Percentiles rank a stretch among this genome's conserved stretches.
phyloP scores from a whole-genome alignment of 495 filamentous ascomycete species.

The Hypomontagnella submonticulosa region DNA sequence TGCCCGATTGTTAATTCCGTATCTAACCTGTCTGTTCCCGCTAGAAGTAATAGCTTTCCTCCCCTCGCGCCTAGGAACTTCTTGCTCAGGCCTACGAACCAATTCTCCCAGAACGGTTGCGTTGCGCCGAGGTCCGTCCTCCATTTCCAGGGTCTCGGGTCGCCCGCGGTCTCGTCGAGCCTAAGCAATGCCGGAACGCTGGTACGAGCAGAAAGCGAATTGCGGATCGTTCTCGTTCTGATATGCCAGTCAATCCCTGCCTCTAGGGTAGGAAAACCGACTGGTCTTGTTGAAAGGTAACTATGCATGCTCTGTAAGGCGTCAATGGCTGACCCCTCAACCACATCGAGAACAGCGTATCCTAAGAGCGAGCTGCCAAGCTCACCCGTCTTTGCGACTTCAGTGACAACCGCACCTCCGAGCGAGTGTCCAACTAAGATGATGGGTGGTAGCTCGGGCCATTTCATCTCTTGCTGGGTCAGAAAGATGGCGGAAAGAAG shows the following conservation, averaged over 20 bases:
- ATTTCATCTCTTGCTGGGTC: constrained; percentile 71
- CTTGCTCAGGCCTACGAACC: constrained; percentile 87
- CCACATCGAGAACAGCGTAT: constrained; percentile 93
- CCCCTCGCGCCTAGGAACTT: constrained; percentile 89
- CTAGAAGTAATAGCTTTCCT: constrained; percentile 89
- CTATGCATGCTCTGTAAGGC: constrained; percentile 95
- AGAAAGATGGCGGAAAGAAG: constrained; percentile 74
- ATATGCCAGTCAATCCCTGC: constrained; percentile 95
- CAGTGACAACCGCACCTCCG: constrained; percentile 92
- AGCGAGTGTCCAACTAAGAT: constrained; percentile 94
- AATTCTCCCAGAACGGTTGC: constrained; percentile 91
- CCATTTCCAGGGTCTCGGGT: constrained; percentile 77
- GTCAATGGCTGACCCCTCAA: constrained; percentile 88
- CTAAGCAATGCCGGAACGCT: constrained; percentile 88
- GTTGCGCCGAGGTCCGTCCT: constrained; percentile 85
- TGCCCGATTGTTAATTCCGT: constrained; percentile 97
- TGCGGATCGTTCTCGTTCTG: constrained; percentile 88
- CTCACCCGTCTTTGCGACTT: constrained; percentile 74
- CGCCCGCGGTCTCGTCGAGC: constrained; percentile 47
- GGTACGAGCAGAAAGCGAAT: constrained; percentile 78
- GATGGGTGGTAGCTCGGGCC: constrained; percentile 77
- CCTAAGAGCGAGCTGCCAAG: constrained; percentile 78
- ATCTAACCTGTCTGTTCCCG: constrained; percentile 93
- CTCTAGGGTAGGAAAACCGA: constrained; percentile 75
- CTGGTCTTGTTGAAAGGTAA: constrained; percentile 86